A percentile compares a stretch with the other conserved stretches of the same genome.
Conservation (phyloP, 306 rosid genomes). For the Cucurbita pepo region DNA sequence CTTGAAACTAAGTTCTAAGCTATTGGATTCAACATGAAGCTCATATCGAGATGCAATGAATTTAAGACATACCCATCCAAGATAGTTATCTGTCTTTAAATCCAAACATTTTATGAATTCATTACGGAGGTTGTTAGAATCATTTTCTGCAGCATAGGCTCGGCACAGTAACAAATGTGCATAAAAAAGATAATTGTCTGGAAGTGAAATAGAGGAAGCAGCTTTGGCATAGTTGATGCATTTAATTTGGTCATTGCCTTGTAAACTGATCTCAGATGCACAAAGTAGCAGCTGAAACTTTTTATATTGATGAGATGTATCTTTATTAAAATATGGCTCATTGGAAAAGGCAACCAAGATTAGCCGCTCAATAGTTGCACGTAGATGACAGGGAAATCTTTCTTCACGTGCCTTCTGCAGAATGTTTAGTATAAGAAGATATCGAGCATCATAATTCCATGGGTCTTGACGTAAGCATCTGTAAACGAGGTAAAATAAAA, state of each 20-base stretch:
- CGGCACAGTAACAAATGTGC: constrained; percentile 70
- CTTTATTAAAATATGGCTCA: constrained; percentile 25
- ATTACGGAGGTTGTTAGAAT: constrained; percentile 31
- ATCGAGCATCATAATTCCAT: constrained; percentile 57
- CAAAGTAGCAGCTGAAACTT: constrained; percentile 76
- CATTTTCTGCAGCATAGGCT: constrained; percentile 46
- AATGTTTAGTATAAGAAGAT: constrained; percentile 69
- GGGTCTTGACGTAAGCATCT: constrained; percentile 78
- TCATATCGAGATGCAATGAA: constrained; percentile 38
- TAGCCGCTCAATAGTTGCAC: constrained; percentile 47
- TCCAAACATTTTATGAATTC: constrained; percentile 58
- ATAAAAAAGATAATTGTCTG: constrained; percentile 48
- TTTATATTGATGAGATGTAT: constrained; percentile 30
- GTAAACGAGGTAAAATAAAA: constrained; percentile 7
- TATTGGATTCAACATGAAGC: constrained; percentile 25
- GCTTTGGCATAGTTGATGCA: constrained; percentile 49
- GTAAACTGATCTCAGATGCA: constrained; percentile 85
- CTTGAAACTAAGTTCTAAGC: constrained; percentile 32
- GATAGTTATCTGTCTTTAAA: constrained; percentile 45
- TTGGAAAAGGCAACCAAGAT: constrained; percentile 40
- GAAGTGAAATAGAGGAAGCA: constrained; percentile 53
- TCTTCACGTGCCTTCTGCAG: constrained; percentile 87
- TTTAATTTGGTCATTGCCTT: constrained; percentile 31
- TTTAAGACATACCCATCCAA: constrained; percentile 88
- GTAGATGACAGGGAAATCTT: constrained; percentile 61